Conservation (phyloP, 352 stramenopile genomes). For the Pythium dissimile region DNA sequence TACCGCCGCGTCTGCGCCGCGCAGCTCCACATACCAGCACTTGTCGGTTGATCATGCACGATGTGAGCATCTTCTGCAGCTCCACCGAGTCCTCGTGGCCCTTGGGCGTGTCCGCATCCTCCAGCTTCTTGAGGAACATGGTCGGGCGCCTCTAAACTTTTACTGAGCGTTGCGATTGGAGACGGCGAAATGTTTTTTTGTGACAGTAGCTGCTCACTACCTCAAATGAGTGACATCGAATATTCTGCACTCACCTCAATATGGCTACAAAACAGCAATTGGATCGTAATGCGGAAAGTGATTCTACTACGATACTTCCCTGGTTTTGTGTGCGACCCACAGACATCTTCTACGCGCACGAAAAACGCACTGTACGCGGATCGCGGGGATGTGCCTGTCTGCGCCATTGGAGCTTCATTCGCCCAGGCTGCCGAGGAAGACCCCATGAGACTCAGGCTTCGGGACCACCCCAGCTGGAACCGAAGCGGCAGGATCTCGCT, state of each 20-base stretch:
- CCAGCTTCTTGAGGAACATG: constrained; percentile 58
- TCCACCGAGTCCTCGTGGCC: constrained; percentile 65
- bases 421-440: neutral
- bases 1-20: too few species aligned
- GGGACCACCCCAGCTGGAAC: neutral
- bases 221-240: neutral
- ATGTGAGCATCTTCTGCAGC: constrained; percentile 81
- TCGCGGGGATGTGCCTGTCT: neutral
- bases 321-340: neutral
- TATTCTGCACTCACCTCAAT: too few species aligned
- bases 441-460: constrained; percentile 13
- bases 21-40: constrained; percentile 47
- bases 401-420: neutral
- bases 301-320: neutral
- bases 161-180: neutral
- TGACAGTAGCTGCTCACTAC: neutral
- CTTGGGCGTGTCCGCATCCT: constrained; percentile 42
- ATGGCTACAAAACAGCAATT: constrained; percentile 4
- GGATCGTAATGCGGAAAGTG: too few species aligned
- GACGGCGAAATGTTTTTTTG: neutral
- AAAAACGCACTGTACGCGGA: neutral
- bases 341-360: neutral
- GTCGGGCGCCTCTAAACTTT: neutral
- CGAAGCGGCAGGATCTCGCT: neutral
- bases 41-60: constrained; percentile 83